Conservation (phyloP, 2,329 filamentous ascomycete species). For the Sarocladium kiliense region DNA sequence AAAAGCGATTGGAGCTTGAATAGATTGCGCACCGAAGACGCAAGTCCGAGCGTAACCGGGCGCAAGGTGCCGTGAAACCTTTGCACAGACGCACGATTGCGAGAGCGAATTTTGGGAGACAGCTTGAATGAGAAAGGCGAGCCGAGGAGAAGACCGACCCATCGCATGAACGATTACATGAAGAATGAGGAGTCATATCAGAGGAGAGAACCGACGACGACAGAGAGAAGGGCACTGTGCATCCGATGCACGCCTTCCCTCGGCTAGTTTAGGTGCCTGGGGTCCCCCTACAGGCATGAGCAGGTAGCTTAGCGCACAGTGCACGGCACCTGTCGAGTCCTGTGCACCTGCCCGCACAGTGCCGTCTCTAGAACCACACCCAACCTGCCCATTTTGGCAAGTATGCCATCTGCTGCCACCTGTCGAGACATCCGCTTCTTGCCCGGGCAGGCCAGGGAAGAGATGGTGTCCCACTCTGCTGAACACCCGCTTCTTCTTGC, state of each 20-base stretch:
- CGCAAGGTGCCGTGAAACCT: not conserved
- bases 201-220: not conserved
- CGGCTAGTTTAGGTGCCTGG: too few relatives aligned
- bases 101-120: not conserved
- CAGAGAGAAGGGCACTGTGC: too few relatives aligned
- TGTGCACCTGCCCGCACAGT: not conserved
- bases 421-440: slow-evolving; percentile 1
- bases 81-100: not conserved
- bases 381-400: slow-evolving; percentile 7
- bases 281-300: too few relatives aligned
- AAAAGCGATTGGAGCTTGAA: slow-evolving; percentile 5
- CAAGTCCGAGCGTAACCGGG: not conserved
- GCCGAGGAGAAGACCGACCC: not conserved
- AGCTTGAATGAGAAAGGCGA: not conserved
- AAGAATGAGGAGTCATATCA: not conserved
- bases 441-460: not conserved
- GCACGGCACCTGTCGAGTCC: not conserved
- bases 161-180: not conserved
- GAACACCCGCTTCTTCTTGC: not conserved
- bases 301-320: too few relatives aligned
- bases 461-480: not conserved
- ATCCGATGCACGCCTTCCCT: too few relatives aligned
- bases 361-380: not conserved
- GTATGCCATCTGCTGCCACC: slow-evolving; percentile 1
- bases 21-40: not conserved